These are phyloP conservation scores for Daldinia vernicosa DNA, from an alignment of 495 filamentous ascomycete genomes.

Conservation along the genomic window DNA sequence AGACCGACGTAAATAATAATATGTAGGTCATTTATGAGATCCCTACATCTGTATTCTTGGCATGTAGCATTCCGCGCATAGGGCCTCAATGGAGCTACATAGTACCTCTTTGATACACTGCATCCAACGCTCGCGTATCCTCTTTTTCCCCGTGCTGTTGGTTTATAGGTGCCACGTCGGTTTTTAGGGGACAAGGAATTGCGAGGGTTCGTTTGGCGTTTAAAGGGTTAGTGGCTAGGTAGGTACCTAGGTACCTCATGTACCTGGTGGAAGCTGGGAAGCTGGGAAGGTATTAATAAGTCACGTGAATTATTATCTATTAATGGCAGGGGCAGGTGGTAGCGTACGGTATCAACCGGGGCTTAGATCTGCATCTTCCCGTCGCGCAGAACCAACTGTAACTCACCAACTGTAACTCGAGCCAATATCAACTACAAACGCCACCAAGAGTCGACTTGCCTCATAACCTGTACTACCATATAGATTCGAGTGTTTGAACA, in stretches of 20 bases:
- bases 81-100: not conserved
- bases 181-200: not conserved
- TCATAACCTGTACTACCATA: not conserved
- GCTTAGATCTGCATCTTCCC: constrained; percentile 1
- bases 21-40: not conserved
- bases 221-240: not conserved
- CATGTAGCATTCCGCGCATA: not conserved
- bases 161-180: not conserved
- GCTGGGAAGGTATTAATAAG: not conserved
- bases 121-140: not conserved
- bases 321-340: not conserved
- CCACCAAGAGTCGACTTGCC: not conserved
- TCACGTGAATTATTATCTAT: not conserved
- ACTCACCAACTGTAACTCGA: not conserved
- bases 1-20: not conserved
- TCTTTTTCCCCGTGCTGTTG: not conserved
- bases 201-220: too few species aligned
- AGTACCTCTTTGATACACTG: too few species aligned
- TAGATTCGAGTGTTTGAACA: not conserved
- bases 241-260: not conserved
- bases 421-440: constrained; percentile 11
- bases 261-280: too few species aligned
- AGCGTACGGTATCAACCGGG: not conserved
- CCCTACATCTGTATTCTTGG: not conserved
- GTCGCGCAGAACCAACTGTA: not conserved